Conservation (phyloP, 1,284 basidiomycete species). For the Retiboletus fuscus region DNA sequence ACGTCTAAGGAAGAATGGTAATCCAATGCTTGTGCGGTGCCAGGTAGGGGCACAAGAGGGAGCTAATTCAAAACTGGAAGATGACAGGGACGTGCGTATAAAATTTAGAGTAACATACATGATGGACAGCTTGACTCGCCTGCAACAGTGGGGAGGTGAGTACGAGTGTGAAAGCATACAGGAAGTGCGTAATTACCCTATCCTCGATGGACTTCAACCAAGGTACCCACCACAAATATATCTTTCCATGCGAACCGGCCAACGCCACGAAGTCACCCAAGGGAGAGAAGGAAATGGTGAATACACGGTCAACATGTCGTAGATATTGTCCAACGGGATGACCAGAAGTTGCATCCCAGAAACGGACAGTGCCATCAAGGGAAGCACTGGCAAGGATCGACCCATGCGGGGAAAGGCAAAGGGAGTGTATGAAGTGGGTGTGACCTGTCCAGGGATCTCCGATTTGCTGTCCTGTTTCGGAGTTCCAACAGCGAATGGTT, state of each 20-base stretch:
- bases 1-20: too few species aligned
- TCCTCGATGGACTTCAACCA: neutral
- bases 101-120: too few species aligned
- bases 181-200: neutral
- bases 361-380: conserved; percentile 15
- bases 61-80: too few species aligned
- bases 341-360: conserved; percentile 27
- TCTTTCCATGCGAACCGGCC: neutral
- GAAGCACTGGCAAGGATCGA: conserved; percentile 29
- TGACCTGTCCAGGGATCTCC: conserved; percentile 23
- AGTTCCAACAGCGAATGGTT: conserved; percentile 22
- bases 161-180: neutral
- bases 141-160: neutral
- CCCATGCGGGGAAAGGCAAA: too few species aligned
- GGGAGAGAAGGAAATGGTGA: conserved; percentile 16
- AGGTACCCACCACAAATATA: conserved; percentile 14
- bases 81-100: too few species aligned
- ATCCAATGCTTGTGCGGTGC: too few species aligned
- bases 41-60: too few species aligned
- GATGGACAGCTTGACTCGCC: too few species aligned
- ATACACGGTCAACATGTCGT: neutral
- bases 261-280: conserved; percentile 22
- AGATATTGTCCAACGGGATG: neutral
- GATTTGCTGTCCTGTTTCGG: conserved; percentile 4
- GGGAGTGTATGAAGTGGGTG: neutral